Conservation (phyloP, 2,329 filamentous ascomycete genomes). For the Fusarium multiceps region DNA sequence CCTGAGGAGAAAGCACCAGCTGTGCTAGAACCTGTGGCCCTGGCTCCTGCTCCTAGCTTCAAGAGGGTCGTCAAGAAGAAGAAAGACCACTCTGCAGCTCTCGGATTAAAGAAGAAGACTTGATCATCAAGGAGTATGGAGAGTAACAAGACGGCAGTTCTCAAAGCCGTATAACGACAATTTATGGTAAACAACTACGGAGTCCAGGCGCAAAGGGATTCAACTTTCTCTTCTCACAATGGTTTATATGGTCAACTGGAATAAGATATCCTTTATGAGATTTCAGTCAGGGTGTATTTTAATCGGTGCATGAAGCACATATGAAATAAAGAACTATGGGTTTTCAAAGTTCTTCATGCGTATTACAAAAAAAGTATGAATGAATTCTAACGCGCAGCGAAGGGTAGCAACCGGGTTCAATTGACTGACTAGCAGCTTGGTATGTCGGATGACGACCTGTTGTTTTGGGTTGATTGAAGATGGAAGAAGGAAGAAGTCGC, state of each 20-base stretch:
- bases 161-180: neutral
- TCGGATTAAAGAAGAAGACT: conserved; percentile 93
- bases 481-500: too few relatives aligned
- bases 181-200: neutral
- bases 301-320: neutral
- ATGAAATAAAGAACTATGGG: neutral
- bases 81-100: conserved; percentile 77
- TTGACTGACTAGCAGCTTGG: too few relatives aligned
- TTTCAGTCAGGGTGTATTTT: neutral
- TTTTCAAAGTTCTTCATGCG: neutral
- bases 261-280: neutral
- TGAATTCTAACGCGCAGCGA: too few relatives aligned
- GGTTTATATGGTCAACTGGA: neutral
- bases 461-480: too few relatives aligned
- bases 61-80: conserved; percentile 86
- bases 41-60: conserved; percentile 60
- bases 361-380: too few relatives aligned
- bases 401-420: too few relatives aligned
- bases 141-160: rapidly evolving
- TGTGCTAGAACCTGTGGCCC: neutral
- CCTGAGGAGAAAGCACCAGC: conserved; percentile 58
- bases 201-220: neutral
- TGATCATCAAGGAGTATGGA: conserved; percentile 55
- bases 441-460: too few relatives aligned
- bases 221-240: neutral